phyloP scores from a whole-genome alignment of 1,284 basidiomycete species.

The Cutaneotrichosporon cavernicola region DNA sequence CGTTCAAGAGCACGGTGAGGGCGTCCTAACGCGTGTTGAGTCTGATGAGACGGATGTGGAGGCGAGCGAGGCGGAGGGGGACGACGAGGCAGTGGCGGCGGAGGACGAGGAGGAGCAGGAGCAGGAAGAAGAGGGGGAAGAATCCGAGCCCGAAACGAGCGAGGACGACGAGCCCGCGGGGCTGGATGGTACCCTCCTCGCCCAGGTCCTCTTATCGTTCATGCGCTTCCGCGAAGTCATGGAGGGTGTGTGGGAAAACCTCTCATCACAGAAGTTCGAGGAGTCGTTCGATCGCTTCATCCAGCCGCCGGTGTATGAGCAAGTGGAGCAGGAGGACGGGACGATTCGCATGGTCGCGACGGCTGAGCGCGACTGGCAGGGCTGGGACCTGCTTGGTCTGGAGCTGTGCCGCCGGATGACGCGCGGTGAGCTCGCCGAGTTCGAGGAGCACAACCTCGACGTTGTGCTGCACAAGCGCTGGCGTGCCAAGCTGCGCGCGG shows the following conservation, averaged over 20 bases:
- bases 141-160: neutral
- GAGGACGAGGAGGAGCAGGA: conserved; percentile 1
- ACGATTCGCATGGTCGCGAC: neutral
- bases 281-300: neutral
- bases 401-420: conserved; percentile 8
- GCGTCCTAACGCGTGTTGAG: neutral
- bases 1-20: neutral
- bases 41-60: neutral
- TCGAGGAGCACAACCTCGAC: conserved; percentile 12
- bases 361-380: conserved; percentile 9
- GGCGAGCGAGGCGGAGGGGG: neutral
- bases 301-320: neutral
- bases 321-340: conserved; percentile 1
- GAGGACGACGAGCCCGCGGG: neutral
- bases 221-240: conserved; percentile 11
- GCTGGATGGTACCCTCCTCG: conserved; percentile 3
- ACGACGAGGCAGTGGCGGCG: neutral
- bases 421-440: conserved; percentile 5
- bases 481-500: conserved; percentile 1
- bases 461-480: neutral
- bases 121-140: neutral
- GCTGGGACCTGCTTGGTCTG: conserved; percentile 6
- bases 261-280: neutral
- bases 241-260: neutral
- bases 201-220: conserved; percentile 1